Base-by-base conservation (phyloP, 345 rosid species). In the Corymbia maculata region DNA sequence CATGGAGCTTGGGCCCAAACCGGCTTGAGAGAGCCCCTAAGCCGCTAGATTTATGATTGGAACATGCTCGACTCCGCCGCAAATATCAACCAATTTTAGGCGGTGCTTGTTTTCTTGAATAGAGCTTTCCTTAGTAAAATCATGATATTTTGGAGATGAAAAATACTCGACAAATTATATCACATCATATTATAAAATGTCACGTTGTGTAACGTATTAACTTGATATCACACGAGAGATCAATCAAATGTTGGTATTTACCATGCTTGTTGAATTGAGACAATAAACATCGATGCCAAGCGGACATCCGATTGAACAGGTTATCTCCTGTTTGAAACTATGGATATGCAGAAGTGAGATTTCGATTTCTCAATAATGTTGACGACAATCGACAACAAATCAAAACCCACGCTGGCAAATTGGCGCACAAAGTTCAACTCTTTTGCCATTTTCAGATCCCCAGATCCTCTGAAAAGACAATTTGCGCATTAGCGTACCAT, bases 141-240 rank as follows among this genome's bases (percentile, higher is more conserved):
- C 21, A 15, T 1, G 11, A 61, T 61, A 61, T 28, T 11, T 55
- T 24, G 15, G 66, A 26, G 3, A 59, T 59, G 42, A 22, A 59
- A 59, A 26, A 28, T 28, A 59, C 30, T 14, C 6, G 3, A 26
- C 30, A 12, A 26, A 26, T 2, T 26, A 66, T 66, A 15, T 66
- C 42, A 2, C 3, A 0, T 61, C 30, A 61, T 28, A 61, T 8
- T 0, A 61, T 61, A 5, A 66, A 1, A 66, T 15, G 21, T 66
- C 44, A 8, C 21, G 8, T 2, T 14, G 2, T 66, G 30, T 0
- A 0, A 66, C 0, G 0, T 14, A 21, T 8, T 42, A 2, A 66
- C 21, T 0, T 1, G 1, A 66, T 66, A 30, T 66, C 79, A 7
- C 14, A 30, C 21, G 7, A 14, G 61, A 66, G 19, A 30, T 30